phyloP scores from a whole-genome alignment of 2,329 filamentous ascomycete genomes.

The Metarhizium album region DNA sequence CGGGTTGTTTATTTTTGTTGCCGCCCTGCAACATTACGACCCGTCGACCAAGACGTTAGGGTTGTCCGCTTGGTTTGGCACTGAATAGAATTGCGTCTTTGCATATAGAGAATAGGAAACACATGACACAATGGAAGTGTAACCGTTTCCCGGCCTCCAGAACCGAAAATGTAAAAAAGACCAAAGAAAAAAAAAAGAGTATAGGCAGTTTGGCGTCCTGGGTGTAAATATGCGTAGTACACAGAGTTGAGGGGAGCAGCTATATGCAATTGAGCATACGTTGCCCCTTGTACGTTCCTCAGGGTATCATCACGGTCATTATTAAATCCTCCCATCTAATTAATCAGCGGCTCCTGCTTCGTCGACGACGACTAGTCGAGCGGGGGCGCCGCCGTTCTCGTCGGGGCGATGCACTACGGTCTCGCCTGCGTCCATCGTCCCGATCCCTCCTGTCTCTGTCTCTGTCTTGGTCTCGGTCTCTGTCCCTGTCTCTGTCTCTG shows the following conservation, averaged over 20 bases:
- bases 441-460: constrained; percentile 21
- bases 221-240: neutral
- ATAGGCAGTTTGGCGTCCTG: too few relatives aligned
- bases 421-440: constrained; percentile 16
- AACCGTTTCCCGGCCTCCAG: neutral
- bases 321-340: neutral
- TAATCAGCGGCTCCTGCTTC: constrained; percentile 20
- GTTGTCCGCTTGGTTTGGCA: constrained; percentile 7
- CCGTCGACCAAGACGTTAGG: neutral
- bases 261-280: neutral
- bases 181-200: too few relatives aligned
- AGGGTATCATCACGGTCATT: neutral
- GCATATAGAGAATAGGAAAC: neutral
- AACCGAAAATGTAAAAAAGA: too few relatives aligned
- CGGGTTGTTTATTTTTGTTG: constrained; percentile 10
- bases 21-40: constrained; percentile 8
- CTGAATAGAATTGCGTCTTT: constrained; percentile 2
- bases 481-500: constrained; percentile 23
- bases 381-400: constrained; percentile 26
- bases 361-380: constrained; percentile 29
- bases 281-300: neutral
- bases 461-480: constrained; percentile 13
- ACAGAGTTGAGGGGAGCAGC: neutral
- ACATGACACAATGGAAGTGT: neutral
- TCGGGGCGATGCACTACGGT: constrained; percentile 24